These are phyloP conservation scores for Calocybe cyanea DNA, from an alignment of 768 basidiomycete species.

Conservation along the genomic window DNA sequence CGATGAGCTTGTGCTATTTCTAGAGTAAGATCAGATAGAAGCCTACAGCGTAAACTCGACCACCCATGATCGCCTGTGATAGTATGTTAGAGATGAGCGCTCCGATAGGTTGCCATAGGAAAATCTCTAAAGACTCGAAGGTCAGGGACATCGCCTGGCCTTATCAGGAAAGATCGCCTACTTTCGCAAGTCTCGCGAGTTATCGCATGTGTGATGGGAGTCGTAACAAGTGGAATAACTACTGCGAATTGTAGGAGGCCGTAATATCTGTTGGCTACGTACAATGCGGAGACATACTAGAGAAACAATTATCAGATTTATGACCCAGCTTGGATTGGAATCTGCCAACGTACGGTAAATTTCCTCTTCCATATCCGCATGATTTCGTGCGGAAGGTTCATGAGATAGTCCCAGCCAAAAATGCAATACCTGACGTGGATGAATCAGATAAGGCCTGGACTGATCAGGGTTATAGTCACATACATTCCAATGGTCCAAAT, in stretches of 20 bases:
- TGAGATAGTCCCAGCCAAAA: constrained; percentile 24
- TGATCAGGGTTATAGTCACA: constrained; percentile 4
- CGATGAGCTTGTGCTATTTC: not conserved
- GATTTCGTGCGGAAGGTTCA: constrained; percentile 22
- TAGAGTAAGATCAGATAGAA: not conserved
- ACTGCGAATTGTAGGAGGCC: constrained; percentile 20
- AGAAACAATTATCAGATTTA: constrained; percentile 1
- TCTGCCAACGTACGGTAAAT: constrained; percentile 19
- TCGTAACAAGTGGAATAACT: constrained; percentile 10
- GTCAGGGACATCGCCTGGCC: not conserved
- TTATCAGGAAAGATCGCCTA: not conserved
- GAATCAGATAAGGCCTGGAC: not conserved
- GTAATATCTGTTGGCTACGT: constrained; percentile 21
- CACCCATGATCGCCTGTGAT: constrained; percentile 22
- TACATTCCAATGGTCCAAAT: constrained; percentile 24
- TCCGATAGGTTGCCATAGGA: constrained; percentile 21
- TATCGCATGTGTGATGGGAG: constrained; percentile 15
- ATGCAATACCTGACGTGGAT: constrained; percentile 22
- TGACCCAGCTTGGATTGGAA: not conserved
- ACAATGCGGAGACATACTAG: constrained; percentile 16
- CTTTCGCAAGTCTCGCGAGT: constrained; percentile 15
- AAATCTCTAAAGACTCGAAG: constrained; percentile 15
- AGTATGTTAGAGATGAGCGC: constrained; percentile 21
- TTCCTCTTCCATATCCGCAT: constrained; percentile 22
- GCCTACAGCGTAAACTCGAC: constrained; percentile 21